Percentiles rank a stretch among this genome's conserved stretches.
Conservation (phyloP, 345 rosid species). For the Syzygium grande region DNA sequence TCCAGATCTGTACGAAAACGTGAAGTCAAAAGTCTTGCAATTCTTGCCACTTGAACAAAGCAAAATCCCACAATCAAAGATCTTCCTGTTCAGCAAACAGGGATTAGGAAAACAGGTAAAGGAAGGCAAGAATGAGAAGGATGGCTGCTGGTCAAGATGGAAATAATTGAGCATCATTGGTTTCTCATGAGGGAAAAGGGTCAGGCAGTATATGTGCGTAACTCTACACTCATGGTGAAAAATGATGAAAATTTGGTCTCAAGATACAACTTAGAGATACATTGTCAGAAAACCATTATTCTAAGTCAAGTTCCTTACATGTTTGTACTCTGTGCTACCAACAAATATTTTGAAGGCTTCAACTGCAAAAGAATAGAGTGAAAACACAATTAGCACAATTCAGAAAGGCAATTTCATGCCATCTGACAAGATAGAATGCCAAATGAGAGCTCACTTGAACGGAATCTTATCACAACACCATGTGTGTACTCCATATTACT, state of each 20-base stretch:
- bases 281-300: neutral
- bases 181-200: neutral
- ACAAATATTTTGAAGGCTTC: conserved; percentile 70
- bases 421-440: neutral
- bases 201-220: neutral
- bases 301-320: conserved; percentile 33
- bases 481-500: conserved; percentile 62
- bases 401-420: neutral
- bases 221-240: neutral
- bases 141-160: neutral
- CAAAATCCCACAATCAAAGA: neutral
- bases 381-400: conserved; percentile 10
- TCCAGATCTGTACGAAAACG: conserved; percentile 50
- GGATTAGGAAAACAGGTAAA: neutral
- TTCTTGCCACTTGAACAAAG: neutral
- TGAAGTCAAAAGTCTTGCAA: neutral
- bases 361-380: conserved; percentile 33
- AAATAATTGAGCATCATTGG: neutral
- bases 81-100: neutral
- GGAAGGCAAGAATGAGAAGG: neutral
- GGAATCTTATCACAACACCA: conserved; percentile 58
- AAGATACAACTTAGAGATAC: neutral
- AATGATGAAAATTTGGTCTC: neutral
- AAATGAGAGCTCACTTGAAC: conserved; percentile 40
- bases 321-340: conserved; percentile 51